Evolutionary conservation across 73 alveolate species (phyloP).

Genomic region (Halteria grandinella): DNA sequence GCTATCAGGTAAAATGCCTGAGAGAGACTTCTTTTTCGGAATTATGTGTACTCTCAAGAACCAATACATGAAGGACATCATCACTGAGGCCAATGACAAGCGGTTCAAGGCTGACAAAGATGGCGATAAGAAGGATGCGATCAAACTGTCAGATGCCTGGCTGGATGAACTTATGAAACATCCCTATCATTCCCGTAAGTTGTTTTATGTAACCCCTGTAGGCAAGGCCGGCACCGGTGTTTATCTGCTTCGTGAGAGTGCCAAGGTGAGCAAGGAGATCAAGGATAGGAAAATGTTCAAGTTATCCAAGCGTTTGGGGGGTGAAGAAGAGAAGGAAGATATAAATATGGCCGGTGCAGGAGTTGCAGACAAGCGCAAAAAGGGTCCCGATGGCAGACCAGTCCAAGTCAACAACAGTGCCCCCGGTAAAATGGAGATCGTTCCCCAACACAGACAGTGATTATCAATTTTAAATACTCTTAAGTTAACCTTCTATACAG

Average conservation of each 20-base stretch:
- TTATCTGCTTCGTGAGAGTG: background rate
- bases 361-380: too few species aligned
- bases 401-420: too few species aligned
- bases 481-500: background rate
- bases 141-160: background rate
- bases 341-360: too few species aligned
- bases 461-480: background rate
- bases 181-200: constrained; percentile 9
- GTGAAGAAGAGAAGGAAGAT: too few species aligned
- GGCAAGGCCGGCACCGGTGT: constrained; percentile 4
- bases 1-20: constrained; percentile 1
- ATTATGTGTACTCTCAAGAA: background rate
- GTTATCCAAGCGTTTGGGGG: too few species aligned
- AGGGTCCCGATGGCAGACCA: too few species aligned
- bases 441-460: too few species aligned
- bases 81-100: background rate
- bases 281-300: too few species aligned
- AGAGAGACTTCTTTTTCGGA: constrained; percentile 13
- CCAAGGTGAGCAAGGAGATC: background rate
- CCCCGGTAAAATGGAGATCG: too few species aligned
- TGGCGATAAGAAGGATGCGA: background rate
- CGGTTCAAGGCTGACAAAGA: background rate
- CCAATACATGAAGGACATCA: background rate
- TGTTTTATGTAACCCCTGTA: background rate
- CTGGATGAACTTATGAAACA: constrained; percentile 1